Evolutionary conservation across 2,329 filamentous ascomycete species (phyloP), one percentile per base, ranked within the genome.

Genomic region (Leptographium radiaticola): DNA sequence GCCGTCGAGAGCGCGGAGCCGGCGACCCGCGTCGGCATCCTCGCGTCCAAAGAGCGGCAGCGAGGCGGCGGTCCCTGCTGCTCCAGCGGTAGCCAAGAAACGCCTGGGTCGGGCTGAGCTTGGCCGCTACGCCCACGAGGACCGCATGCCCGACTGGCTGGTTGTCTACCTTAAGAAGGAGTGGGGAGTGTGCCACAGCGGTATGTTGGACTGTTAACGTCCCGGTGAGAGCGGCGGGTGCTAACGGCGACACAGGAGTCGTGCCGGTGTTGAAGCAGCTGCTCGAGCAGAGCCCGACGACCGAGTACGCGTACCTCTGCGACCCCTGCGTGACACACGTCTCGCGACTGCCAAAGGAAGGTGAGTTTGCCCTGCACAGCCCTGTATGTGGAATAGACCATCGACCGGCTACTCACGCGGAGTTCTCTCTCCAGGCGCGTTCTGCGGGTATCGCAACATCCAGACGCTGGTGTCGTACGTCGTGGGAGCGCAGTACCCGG

Each of bases 391-490:
- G 25, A 25, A 25, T 25, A 2, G 25, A 5, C 25, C 25, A 25
- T 25, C 3, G 25, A 25, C 25, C 4, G 30, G 38, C 16, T 16
- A 25, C 48, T 51, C 12, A 51, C 39, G 20, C 12, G 5, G 46
- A 5, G 25, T 25, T 25, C 25, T 44, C 42, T 13, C 12, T 10
- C 25, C 38, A 80, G 89, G 89, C 25, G 87, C 89, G 7, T 97
- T 97, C 65, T 97, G 91, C 65, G 91, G 91, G 4, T 97, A 96
- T 65, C 80, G 91, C 43, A 97, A 95, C 63, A 94, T 95, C 36
- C 93, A 97, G 66, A 94, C 94, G 83, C 68, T 96, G 60, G 72
- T 85, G 15, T 91, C 89, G 0, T 90, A 88, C 65, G 80, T 96
- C 20, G 79, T 83, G 55, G 77, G 76, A 10, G 70, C 79, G 1